A percentile compares a stretch with the other conserved stretches of the same genome.
These are phyloP conservation scores for Sarocladiaceae sp. DNA, from an alignment of 2,329 filamentous ascomycete species.

Conservation along the genomic window DNA sequence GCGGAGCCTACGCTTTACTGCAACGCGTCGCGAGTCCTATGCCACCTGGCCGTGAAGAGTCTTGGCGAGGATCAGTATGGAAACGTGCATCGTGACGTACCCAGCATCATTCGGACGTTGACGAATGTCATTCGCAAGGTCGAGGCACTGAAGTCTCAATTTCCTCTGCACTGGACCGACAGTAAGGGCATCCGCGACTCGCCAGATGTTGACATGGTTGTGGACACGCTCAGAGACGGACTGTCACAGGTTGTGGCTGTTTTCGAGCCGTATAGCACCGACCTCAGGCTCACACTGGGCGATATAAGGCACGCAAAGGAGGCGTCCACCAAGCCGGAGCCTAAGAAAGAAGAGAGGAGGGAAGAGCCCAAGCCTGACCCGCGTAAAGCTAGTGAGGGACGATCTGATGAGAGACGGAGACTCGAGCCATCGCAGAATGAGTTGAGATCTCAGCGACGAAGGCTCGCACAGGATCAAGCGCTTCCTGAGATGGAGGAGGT, in stretches of 20 bases:
- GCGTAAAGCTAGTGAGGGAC: constrained; percentile 9
- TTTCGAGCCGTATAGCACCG: constrained; percentile 71
- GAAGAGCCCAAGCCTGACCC: constrained; percentile 13
- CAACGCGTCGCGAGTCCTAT: constrained; percentile 68
- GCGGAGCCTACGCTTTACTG: constrained; percentile 65
- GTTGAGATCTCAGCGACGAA: constrained; percentile 16
- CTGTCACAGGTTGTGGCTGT: constrained; percentile 61
- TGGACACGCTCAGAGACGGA: constrained; percentile 60
- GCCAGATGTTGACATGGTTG: constrained; percentile 67
- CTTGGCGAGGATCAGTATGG: constrained; percentile 79
- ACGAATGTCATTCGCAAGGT: constrained; percentile 65
- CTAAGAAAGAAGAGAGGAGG: constrained; percentile 23
- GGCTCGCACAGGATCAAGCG: constrained; percentile 10
- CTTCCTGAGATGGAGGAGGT: constrained; percentile 26
- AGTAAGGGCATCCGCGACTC: constrained; percentile 50
- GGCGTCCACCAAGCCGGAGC: constrained; percentile 39
- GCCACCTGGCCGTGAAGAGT: constrained; percentile 66
- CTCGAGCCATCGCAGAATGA: constrained; percentile 10
- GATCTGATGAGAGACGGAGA: not conserved
- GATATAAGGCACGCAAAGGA: constrained; percentile 74
- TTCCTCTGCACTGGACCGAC: constrained; percentile 77
- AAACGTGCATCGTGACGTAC: constrained; percentile 79
- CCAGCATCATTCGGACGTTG: constrained; percentile 67
- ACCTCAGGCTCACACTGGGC: constrained; percentile 63
- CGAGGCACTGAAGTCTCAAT: constrained; percentile 57